Base-by-base conservation (phyloP, 139 green algal genomes). In the Auxenochlorella protothecoides region DNA sequence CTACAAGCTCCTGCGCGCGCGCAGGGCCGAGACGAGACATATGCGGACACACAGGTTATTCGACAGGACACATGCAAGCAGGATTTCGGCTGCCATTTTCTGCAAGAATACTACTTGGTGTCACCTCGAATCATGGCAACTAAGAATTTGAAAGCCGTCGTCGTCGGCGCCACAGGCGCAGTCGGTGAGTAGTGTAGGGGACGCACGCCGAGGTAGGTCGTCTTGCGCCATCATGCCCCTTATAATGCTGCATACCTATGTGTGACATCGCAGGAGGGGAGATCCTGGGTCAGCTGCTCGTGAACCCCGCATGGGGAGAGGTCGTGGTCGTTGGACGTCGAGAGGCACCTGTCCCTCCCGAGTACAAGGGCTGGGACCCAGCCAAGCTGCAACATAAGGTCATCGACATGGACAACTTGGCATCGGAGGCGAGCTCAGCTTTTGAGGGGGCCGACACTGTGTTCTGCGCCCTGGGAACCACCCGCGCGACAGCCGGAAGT, bases 401-500 rank as follows among this genome's bases (percentile, higher is more conserved):
- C 11, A 59, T 88, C 0, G 68, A 85, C 59, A 86, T 83, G 75
- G 79, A 85, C 52, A 73, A 78, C 2, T n/a, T 84, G 27, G 63
- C 81, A 53, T 12, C 53, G 16, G 75, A 86, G 59, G 79, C 55
- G 0, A 59, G 53, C 0, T 11, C 16, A 9, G 79, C 77, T 0
- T 80, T 88, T 61, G n/a, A 55, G 0, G 76, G 77, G 4, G 83
- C 79, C 0, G 72, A 85, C 72, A 65, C 75, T 0, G 77, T 85
- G 0, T 90, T 90, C 69, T 88, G 81, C 66, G 72, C 75, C 5
- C 74, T 90, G 27, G 85, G 85, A 56, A 90, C 85, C 14, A 89
- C 84, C 4, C 75, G 85, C 6, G 74, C 71, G 59, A 44, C 27
- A 44, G 84, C 82, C n/a, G 84, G 84, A n/a, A 84, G 72, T 61